Evolutionary conservation across 73 alveolate genomes (phyloP).

Genomic region (Breviolum minutum): DNA sequence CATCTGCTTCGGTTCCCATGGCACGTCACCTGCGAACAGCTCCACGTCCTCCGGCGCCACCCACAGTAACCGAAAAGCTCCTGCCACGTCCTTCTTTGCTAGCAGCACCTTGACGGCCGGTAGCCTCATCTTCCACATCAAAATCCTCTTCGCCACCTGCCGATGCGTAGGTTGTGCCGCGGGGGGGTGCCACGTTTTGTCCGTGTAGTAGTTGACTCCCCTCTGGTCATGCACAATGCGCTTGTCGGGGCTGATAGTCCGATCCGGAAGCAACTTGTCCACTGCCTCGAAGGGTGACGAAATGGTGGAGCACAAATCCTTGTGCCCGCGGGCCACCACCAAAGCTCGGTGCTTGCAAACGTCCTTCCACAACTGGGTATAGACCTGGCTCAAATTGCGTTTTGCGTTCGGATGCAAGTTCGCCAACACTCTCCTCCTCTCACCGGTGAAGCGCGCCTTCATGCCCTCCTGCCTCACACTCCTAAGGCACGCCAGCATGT

Average conservation of each 20-base stretch:
- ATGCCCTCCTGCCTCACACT: not conserved
- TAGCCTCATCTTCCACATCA: not conserved
- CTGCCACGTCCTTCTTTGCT: constrained; percentile 44
- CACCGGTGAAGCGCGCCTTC: constrained; percentile 24
- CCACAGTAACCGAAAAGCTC: constrained; percentile 22
- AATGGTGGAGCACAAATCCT: not conserved
- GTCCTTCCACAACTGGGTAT: constrained; percentile 34
- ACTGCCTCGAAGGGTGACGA: constrained; percentile 34
- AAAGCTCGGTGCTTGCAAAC: not conserved
- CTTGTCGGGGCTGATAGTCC: not conserved
- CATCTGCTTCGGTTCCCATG: not conserved
- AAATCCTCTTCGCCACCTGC: not conserved
- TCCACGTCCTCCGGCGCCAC: constrained; percentile 6
- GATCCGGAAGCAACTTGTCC: not conserved
- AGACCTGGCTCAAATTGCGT: not conserved
- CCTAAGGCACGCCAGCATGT: constrained; percentile 3
- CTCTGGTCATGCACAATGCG: not conserved
- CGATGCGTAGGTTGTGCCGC: not conserved
- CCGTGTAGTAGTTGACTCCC: not conserved
- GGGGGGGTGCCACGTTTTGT: not conserved
- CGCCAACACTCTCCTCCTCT: not conserved
- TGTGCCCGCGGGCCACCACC: not conserved
- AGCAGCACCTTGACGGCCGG: not conserved
- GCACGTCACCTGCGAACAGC: constrained; percentile 13
- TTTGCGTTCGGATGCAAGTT: not conserved